Base-by-base conservation (phyloP, 768 basidiomycete species). In the Russula sp. region DNA sequence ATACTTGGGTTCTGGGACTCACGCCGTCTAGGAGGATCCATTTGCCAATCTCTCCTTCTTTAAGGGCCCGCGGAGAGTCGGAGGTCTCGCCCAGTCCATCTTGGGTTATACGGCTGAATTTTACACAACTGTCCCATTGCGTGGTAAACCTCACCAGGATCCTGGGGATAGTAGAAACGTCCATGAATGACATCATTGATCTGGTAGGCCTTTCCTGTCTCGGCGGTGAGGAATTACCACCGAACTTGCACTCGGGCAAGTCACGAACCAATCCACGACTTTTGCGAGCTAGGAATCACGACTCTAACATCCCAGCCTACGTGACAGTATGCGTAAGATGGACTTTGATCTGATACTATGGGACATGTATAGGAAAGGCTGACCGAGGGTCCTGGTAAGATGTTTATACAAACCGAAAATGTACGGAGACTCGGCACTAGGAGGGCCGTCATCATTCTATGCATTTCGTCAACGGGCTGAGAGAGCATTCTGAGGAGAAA, bases 21-120 rank as follows among this genome's bases (percentile, higher is more conserved):
- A 92, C 90, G 16, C 90, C 90, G 62, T 92, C 90, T 7, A 97
- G 75, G 29, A 98, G 80, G 59, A 97, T 84, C 95, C 95, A 98
- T 75, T 97, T 92, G 29, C 83, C 87, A 56, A 87, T 75, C 75
- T 95, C 93, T 41, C 83, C 87, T 6, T 86, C 82, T 69, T 83
- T 81, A 53, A 94, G 72, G 6, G 87, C 84, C 58, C 95, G 78
- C 22, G 88, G 77, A 29, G 68, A 69, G 20, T 75, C 70, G 10
- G 86, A 83, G 18, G 74, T 82, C 67, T 95, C 92, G 0, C 94
- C 93, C 39, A 73, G 66, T 14, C 86, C 82, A 64, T 90, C 88
- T 76, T 67, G 5, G 53, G 45, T 16, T 39, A n/a, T 46, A 38
- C 13, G 46, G 34, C 14, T 51, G n/a, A 18, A 36, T 29, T 36